phyloP scores from a whole-genome alignment of 257 asterid species.

The Gardenia jasminoides region DNA sequence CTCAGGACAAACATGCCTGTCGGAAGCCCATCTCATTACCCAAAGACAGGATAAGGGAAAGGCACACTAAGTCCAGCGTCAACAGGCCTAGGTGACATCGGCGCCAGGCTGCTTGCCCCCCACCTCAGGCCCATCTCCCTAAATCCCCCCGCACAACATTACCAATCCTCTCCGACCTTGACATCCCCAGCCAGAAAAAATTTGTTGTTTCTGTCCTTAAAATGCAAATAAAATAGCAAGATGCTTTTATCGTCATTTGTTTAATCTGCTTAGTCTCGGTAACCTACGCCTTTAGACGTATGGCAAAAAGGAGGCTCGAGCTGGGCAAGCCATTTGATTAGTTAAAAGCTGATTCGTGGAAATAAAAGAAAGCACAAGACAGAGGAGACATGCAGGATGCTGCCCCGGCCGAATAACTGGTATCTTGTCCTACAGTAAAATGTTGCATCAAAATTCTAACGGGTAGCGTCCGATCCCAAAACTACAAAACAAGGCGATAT shows the following conservation, averaged over 20 bases:
- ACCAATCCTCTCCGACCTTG: no score
- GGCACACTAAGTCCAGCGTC: no score
- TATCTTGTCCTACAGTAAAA: background rate
- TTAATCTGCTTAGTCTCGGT: background rate
- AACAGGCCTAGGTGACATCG: no score
- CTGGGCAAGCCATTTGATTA: background rate
- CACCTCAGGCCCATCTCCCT: background rate
- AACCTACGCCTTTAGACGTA: background rate
- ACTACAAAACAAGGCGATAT: background rate
- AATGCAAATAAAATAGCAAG: background rate
- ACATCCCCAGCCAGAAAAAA: no score
- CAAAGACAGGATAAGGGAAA: no score
- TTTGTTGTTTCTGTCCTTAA: no score
- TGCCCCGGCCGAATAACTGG: conserved; percentile 1
- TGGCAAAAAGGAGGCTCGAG: background rate
- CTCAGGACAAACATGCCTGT: no score
- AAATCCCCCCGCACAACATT: background rate
- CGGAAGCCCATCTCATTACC: no score
- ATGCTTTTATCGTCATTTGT: background rate
- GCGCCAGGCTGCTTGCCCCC: background rate
- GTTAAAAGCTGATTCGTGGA: background rate
- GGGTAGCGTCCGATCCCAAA: background rate
- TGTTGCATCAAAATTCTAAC: background rate
- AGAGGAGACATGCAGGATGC: background rate
- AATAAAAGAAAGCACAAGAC: background rate